phyloP scores from a whole-genome alignment of 2,329 filamentous ascomycete species.

The Colletotrichum kahawae region DNA sequence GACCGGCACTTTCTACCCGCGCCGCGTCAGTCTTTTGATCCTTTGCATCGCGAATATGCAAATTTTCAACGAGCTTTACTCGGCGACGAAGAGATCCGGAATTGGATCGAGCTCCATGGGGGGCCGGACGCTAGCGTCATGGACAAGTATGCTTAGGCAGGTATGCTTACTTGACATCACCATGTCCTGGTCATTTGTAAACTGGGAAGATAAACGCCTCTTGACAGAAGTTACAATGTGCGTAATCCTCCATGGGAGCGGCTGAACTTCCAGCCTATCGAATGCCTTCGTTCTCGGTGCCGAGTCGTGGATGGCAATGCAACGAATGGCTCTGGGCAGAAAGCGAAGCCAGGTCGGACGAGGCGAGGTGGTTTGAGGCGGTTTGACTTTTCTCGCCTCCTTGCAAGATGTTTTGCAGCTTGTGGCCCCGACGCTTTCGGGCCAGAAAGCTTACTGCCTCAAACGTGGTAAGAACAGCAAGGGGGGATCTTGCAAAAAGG shows the following conservation, averaged over 20 bases:
- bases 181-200: neutral
- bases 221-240: neutral
- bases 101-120: neutral
- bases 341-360: neutral
- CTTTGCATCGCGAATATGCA: neutral
- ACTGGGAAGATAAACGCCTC: neutral
- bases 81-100: neutral
- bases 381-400: slow-evolving; percentile 5
- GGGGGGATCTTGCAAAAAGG: neutral
- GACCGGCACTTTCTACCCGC: neutral
- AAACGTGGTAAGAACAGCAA: neutral
- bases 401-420: slow-evolving; percentile 5
- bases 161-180: neutral
- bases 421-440: neutral
- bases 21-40: neutral
- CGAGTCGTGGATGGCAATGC: neutral
- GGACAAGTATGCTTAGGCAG: neutral
- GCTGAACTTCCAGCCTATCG: neutral
- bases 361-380: slow-evolving; percentile 5
- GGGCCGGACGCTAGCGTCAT: neutral
- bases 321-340: neutral
- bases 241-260: neutral
- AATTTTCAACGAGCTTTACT: neutral
- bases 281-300: neutral
- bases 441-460: slow-evolving; percentile 7